phyloP scores from a whole-genome alignment of 2,329 filamentous ascomycete species.

The Elsinoe fawcettii region DNA sequence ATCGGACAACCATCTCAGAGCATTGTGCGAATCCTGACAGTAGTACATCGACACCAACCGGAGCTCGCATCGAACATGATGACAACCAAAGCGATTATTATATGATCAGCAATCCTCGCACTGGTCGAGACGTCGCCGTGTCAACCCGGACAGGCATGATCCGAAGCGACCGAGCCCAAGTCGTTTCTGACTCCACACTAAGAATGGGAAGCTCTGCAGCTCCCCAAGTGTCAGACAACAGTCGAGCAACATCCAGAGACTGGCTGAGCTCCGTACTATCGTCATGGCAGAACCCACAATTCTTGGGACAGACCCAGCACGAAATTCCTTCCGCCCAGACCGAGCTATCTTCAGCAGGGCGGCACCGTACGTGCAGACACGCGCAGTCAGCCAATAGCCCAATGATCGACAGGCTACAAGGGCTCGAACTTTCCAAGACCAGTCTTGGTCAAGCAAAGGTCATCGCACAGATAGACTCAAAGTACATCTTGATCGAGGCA shows the following conservation, averaged over 20 bases:
- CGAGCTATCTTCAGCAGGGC: background rate
- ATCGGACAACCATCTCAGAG: background rate
- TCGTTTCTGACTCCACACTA: background rate
- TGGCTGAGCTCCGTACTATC: constrained; percentile 57
- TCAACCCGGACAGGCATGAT: constrained; percentile 2
- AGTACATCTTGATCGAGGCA: constrained; percentile 66
- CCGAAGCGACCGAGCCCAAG: too few relatives aligned
- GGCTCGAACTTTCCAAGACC: constrained; percentile 50
- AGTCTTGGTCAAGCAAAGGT: constrained; percentile 55
- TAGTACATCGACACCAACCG: background rate
- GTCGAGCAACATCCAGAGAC: background rate
- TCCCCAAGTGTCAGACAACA: background rate
- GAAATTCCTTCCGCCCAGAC: background rate
- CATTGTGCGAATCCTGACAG: too few relatives aligned
- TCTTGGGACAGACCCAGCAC: constrained; percentile 43
- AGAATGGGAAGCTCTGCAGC: background rate
- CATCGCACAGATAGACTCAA: constrained; percentile 76
- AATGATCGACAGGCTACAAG: too few relatives aligned
- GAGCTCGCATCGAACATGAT: background rate
- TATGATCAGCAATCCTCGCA: background rate
- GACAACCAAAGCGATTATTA: constrained; percentile 2
- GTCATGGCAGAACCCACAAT: constrained; percentile 70
- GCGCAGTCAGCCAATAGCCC: too few relatives aligned
- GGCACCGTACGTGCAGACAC: background rate
- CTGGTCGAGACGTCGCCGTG: background rate